Conservation (phyloP, 768 basidiomycete genomes). For the Collybia sordida region DNA sequence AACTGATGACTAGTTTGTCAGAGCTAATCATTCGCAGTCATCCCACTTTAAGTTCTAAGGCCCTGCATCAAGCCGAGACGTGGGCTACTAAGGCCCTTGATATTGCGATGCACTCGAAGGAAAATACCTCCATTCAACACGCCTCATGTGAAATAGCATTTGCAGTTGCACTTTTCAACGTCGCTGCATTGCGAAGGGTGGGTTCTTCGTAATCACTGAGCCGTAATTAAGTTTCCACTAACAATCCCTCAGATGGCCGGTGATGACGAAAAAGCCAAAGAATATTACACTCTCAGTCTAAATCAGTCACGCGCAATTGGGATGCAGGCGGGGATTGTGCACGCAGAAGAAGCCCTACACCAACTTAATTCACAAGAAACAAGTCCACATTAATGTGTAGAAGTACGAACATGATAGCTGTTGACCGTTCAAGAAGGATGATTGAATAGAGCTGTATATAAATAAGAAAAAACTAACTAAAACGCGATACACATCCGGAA, state of each 20-base stretch:
- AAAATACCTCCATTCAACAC: conserved; percentile 6
- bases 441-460: conserved; percentile 3
- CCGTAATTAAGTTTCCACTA: not conserved
- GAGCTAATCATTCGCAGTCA: conserved; percentile 39
- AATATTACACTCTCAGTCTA: conserved; percentile 30
- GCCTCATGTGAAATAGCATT: conserved; percentile 54
- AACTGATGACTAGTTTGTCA: conserved; percentile 46
- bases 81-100: conserved; percentile 58
- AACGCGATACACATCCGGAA: conserved; percentile 9
- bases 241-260: conserved; percentile 32
- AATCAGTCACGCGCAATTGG: conserved; percentile 36
- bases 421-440: not conserved
- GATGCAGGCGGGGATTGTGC: conserved; percentile 29
- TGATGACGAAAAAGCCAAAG: conserved; percentile 32
- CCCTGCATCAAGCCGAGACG: conserved; percentile 49
- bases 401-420: not conserved
- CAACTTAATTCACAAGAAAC: not conserved
- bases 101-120: conserved; percentile 22
- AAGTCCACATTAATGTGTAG: not conserved
- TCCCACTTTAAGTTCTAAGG: conserved; percentile 25
- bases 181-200: conserved; percentile 56
- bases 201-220: conserved; percentile 6
- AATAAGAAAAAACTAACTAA: not conserved
- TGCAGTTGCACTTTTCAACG: conserved; percentile 60
- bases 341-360: conserved; percentile 28